These are phyloP conservation scores for Daldinia loculata DNA, from an alignment of 495 filamentous ascomycete genomes.

Conservation along the genomic window DNA sequence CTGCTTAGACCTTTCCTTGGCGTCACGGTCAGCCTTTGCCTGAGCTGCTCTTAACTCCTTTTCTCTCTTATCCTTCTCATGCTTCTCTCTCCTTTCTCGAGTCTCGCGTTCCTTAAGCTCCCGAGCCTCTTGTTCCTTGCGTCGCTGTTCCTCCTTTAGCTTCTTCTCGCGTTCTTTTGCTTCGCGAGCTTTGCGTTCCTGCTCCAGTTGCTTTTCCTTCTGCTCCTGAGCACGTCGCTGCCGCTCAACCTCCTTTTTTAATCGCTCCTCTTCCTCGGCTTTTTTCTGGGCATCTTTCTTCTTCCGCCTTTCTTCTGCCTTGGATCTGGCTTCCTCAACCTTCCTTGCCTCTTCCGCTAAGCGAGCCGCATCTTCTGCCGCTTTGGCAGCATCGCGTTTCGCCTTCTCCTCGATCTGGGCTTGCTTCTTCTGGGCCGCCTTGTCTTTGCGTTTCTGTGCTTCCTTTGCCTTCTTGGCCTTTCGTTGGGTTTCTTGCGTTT, in stretches of 20 bases:
- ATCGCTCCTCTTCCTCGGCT: slow-evolving; percentile 85
- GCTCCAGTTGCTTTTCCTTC: slow-evolving; percentile 81
- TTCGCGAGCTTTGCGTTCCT: slow-evolving; percentile 80
- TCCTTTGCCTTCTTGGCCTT: slow-evolving; percentile 94
- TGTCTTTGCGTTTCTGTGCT: slow-evolving; percentile 91
- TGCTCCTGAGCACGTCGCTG: slow-evolving; percentile 81
- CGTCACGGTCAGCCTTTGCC: slow-evolving; percentile 58
- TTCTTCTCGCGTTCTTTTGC: slow-evolving; percentile 71
- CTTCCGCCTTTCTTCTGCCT: slow-evolving; percentile 88
- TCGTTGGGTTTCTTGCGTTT: slow-evolving; percentile 73
- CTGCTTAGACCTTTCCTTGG: slow-evolving; percentile 62
- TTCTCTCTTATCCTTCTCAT: slow-evolving; percentile 66
- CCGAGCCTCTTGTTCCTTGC: slow-evolving; percentile 59
- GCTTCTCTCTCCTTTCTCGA: slow-evolving; percentile 73
- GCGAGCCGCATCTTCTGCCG: slow-evolving; percentile 83
- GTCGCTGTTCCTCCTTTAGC: slow-evolving; percentile 65
- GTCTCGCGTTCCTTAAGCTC: slow-evolving; percentile 71
- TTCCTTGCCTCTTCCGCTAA: slow-evolving; percentile 81
- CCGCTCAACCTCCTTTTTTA: slow-evolving; percentile 80
- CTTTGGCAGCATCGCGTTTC: slow-evolving; percentile 84
- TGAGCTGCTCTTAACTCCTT: slow-evolving; percentile 55
- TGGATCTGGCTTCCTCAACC: slow-evolving; percentile 77
- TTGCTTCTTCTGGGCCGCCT: slow-evolving; percentile 82
- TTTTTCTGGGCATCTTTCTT: slow-evolving; percentile 93
- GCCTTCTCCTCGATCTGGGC: slow-evolving; percentile 90